These are phyloP conservation scores for Penicillium sp. DNA, from an alignment of 2,329 filamentous ascomycete genomes.

Conservation along the genomic window DNA sequence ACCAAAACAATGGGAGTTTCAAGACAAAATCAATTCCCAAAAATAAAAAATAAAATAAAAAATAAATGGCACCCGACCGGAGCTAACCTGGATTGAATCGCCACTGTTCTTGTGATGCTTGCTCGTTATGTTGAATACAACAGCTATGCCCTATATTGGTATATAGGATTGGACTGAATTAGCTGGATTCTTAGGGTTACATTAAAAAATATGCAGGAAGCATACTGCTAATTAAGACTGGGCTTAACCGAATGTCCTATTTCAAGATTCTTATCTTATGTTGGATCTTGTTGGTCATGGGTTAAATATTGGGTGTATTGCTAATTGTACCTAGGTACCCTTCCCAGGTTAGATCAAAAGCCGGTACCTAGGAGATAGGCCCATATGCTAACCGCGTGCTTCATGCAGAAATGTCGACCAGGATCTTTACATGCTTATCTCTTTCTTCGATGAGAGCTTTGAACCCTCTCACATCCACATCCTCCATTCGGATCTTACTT, in stretches of 20 bases:
- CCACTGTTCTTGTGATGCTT: background rate
- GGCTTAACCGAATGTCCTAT: background rate
- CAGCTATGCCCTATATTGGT: too few species aligned
- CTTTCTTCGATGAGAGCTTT: slow-evolving; percentile 51
- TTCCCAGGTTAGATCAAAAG: background rate
- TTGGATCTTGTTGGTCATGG: background rate
- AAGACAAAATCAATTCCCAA: background rate
- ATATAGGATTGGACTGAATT: too few species aligned
- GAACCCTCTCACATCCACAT: slow-evolving; percentile 52
- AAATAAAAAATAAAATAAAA: background rate
- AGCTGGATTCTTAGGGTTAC: background rate
- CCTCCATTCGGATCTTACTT: slow-evolving; percentile 48
- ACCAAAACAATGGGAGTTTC: background rate
- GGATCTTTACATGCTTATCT: slow-evolving; percentile 55
- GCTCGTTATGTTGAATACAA: background rate
- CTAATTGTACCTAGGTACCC: background rate
- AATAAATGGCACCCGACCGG: background rate
- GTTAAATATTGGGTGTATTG: background rate
- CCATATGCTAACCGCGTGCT: background rate
- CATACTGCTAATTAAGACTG: background rate
- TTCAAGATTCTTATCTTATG: too few species aligned
- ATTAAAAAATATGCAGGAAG: background rate
- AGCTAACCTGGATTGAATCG: background rate
- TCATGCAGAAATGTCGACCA: slow-evolving; percentile 38
- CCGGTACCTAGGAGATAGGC: background rate